A percentile compares a stretch with the other conserved stretches of the same genome.
phyloP scores from a whole-genome alignment of 192 early-diverging fungal species.

The Chytriomyces confervae region DNA sequence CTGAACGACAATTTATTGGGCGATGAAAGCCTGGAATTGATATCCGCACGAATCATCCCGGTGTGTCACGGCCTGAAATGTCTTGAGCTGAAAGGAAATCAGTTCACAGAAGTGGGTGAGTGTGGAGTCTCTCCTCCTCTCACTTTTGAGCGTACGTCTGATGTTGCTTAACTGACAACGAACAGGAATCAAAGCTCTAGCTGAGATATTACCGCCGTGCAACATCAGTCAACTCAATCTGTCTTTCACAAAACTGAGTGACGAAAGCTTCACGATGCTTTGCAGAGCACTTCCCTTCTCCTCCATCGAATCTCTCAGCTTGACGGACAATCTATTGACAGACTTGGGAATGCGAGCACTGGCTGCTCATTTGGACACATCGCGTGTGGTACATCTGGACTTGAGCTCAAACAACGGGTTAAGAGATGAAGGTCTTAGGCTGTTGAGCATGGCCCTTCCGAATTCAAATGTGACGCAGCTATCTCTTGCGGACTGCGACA shows the following conservation, averaged over 20 bases:
- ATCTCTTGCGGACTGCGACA: conserved; percentile 10
- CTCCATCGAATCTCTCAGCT: neutral
- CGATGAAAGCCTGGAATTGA: conserved; percentile 9
- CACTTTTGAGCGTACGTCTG: neutral
- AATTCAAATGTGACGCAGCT: neutral
- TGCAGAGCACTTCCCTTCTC: conserved; percentile 3
- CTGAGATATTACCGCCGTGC: neutral
- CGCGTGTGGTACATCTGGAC: conserved; percentile 10
- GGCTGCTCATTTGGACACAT: neutral
- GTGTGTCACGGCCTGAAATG: neutral
- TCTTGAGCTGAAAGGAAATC: conserved; percentile 21
- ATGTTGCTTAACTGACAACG: neutral
- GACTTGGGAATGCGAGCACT: conserved; percentile 5
- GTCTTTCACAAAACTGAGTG: conserved; percentile 5
- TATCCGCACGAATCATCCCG: neutral
- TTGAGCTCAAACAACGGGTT: conserved; percentile 7
- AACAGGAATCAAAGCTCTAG: neutral
- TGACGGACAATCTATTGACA: conserved; percentile 24
- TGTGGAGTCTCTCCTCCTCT: neutral
- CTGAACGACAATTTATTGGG: conserved; percentile 20
- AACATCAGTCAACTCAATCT: conserved; percentile 27
- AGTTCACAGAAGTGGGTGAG: conserved; percentile 24
- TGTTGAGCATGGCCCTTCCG: neutral
- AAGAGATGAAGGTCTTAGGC: neutral
- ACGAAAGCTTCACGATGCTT: neutral